Evolutionary conservation across 371 early-diverging fungal species (phyloP).

Genomic region (Nosema bombycis): DNA sequence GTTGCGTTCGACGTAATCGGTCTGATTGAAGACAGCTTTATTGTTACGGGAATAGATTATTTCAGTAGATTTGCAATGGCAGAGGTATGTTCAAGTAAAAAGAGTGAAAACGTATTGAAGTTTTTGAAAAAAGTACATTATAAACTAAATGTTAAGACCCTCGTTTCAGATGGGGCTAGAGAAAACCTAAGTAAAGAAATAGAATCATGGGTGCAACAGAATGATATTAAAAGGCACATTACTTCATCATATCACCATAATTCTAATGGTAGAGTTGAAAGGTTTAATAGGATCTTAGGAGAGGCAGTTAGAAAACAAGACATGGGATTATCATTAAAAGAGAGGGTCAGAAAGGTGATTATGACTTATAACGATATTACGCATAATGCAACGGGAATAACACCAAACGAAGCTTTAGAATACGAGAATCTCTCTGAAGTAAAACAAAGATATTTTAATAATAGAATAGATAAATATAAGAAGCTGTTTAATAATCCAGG

Average conservation of each 20-base stretch:
- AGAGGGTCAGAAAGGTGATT: neutral
- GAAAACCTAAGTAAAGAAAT: conserved; percentile 2
- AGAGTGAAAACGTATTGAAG: neutral
- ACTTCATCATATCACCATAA: conserved; percentile 8
- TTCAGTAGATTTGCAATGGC: neutral
- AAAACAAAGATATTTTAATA: neutral
- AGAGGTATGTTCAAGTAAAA: neutral
- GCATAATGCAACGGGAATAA: neutral
- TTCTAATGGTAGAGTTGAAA: conserved; percentile 16
- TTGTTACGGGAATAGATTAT: conserved; percentile 21
- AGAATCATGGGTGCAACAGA: neutral
- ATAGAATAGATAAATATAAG: neutral
- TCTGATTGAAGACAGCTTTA: neutral
- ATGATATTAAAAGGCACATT: neutral
- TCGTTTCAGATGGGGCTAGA: neutral
- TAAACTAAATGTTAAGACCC: neutral
- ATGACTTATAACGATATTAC: neutral
- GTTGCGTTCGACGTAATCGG: conserved; percentile 17
- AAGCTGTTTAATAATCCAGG: neutral
- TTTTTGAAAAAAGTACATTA: conserved; percentile 4
- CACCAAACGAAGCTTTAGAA: neutral
- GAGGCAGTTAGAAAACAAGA: conserved; percentile 2
- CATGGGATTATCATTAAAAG: neutral
- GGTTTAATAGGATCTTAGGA: neutral
- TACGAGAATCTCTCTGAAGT: neutral